phyloP scores from a whole-genome alignment of 805 yeast species.

The Ogataea ramenticola region DNA sequence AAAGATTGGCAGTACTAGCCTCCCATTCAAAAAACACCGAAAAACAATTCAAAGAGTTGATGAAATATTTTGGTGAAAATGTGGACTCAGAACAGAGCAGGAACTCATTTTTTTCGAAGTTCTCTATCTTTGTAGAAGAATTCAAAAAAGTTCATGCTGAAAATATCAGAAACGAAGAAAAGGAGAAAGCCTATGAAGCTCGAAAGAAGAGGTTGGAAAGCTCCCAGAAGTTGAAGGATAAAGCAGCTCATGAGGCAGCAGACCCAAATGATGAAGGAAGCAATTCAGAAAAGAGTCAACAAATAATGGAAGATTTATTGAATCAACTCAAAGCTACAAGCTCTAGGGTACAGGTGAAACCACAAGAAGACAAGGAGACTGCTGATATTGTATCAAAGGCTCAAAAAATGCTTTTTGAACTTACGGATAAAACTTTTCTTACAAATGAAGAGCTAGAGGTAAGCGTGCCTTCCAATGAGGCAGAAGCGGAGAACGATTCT shows the following conservation, averaged over 20 bases:
- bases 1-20: slow-evolving; percentile 36
- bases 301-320: slow-evolving; percentile 17
- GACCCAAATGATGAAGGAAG: not conserved
- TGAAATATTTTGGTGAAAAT: slow-evolving; percentile 71
- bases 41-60: slow-evolving; percentile 46
- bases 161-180: slow-evolving; percentile 62
- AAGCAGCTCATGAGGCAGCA: not conserved
- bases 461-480: too few species aligned
- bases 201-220: slow-evolving; percentile 48
- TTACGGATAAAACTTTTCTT: too few species aligned
- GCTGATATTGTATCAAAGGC: slow-evolving; percentile 12
- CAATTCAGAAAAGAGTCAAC: slow-evolving; percentile 1
- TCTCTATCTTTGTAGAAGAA: slow-evolving; percentile 51
- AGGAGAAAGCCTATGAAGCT: slow-evolving; percentile 54
- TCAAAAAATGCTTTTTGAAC: slow-evolving; percentile 11
- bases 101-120: slow-evolving; percentile 55
- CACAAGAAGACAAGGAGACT: slow-evolving; percentile 9
- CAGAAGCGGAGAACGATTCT: too few species aligned
- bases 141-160: slow-evolving; percentile 61
- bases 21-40: slow-evolving; percentile 45
- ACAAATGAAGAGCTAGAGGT: too few species aligned
- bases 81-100: slow-evolving; percentile 43
- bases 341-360: not conserved
- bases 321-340: slow-evolving; percentile 12
- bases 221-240: slow-evolving; percentile 7